A percentile compares a stretch with the other conserved stretches of the same genome.
These are phyloP conservation scores for Coemansia sp. DNA, from an alignment of 192 early-diverging fungal genomes.

Conservation along the genomic window DNA sequence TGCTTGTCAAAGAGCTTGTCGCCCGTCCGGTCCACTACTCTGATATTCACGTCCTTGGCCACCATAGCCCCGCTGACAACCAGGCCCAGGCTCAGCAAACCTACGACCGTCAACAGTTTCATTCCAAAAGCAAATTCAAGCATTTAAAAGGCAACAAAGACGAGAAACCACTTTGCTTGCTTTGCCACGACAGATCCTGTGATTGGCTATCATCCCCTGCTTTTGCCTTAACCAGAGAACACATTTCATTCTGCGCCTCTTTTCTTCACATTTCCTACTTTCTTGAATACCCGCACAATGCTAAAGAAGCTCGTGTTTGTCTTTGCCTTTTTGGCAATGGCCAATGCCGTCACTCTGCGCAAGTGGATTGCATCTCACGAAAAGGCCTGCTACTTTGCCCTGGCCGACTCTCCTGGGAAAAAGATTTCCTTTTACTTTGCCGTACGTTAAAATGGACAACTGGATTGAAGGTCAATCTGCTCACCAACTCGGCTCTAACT, in stretches of 20 bases:
- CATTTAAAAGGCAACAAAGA: too few species aligned
- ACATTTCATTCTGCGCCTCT: background rate
- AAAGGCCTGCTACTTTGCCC: conserved; percentile 87
- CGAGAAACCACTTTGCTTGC: background rate
- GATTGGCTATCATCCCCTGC: background rate
- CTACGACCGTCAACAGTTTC: background rate
- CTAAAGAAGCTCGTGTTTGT: conserved; percentile 43
- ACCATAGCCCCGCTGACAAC: conserved; percentile 10
- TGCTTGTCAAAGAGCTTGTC: conserved; percentile 38
- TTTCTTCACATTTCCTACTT: background rate
- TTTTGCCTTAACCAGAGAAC: too few species aligned
- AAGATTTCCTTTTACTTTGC: conserved; percentile 98
- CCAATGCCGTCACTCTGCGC: conserved; percentile 60
- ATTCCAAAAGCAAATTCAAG: too few species aligned
- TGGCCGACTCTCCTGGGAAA: conserved; percentile 73
- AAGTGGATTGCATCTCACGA: conserved; percentile 93
- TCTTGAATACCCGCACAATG: conserved; percentile 14
- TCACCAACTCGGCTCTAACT: background rate
- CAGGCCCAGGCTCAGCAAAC: conserved; percentile 1
- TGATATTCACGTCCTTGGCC: conserved; percentile 24
- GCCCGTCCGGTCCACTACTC: conserved; percentile 46
- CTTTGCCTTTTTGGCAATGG: conserved; percentile 46
- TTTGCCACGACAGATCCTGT: conserved; percentile 6
- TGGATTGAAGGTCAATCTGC: too few species aligned
- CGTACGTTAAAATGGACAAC: conserved; percentile 63